These are phyloP conservation scores for Physocladia obscura DNA, from an alignment of 192 early-diverging fungal genomes.

Conservation along the genomic window DNA sequence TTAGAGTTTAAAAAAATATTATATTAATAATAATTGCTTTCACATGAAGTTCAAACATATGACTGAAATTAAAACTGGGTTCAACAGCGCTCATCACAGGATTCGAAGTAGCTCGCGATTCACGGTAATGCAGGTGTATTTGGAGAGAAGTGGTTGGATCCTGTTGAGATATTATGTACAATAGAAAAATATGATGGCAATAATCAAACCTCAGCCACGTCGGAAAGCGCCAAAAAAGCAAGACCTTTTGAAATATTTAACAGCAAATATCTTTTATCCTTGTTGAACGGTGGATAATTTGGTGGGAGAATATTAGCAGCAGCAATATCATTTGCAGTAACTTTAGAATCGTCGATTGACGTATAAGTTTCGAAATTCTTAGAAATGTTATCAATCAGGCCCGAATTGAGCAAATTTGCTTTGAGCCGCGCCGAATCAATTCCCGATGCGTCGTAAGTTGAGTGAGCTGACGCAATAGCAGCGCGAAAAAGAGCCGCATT, in stretches of 20 bases:
- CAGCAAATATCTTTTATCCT: slow-evolving; percentile 13
- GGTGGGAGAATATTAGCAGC: background rate
- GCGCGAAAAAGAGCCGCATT: background rate
- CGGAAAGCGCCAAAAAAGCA: slow-evolving; percentile 28
- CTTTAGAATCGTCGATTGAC: background rate
- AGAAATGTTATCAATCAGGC: background rate
- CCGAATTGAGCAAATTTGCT: background rate
- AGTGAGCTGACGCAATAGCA: background rate
- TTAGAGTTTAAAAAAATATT: background rate
- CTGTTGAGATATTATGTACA: background rate
- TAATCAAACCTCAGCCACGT: slow-evolving; percentile 27
- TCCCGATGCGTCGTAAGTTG: background rate
- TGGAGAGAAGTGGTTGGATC: slow-evolving; percentile 23
- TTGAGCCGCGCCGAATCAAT: background rate
- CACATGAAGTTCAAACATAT: slow-evolving; percentile 32
- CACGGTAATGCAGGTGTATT: slow-evolving; percentile 23
- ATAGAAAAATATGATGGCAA: background rate
- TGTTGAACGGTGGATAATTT: background rate
- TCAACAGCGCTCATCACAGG: slow-evolving; percentile 28
- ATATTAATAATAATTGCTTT: background rate
- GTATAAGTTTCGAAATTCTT: background rate
- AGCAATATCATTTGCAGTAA: background rate
- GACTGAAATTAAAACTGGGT: slow-evolving; percentile 25
- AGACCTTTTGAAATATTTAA: slow-evolving; percentile 15
- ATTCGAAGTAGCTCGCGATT: slow-evolving; percentile 18